Conservation (phyloP, 2,329 filamentous ascomycete genomes). For the Talaromyces verruculosus region DNA sequence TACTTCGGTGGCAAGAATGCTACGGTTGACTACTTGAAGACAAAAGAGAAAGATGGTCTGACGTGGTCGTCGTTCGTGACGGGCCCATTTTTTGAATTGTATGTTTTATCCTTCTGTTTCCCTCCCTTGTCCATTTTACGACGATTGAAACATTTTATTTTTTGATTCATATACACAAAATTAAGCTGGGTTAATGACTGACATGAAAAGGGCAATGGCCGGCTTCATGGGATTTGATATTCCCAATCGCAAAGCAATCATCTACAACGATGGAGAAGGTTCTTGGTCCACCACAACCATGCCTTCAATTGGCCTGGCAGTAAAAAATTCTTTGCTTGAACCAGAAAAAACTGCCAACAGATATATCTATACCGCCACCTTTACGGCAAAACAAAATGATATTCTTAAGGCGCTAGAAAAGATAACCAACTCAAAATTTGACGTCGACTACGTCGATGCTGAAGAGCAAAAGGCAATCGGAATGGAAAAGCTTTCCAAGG, state of each 20-base stretch:
- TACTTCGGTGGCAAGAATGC: slow-evolving; percentile 7
- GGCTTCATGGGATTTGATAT: slow-evolving; percentile 13
- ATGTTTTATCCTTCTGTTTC: not conserved
- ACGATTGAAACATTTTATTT: not conserved
- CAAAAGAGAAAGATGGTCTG: slow-evolving; percentile 11
- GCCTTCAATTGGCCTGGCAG: slow-evolving; percentile 1
- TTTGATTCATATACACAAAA: too few species aligned
- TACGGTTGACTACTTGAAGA: slow-evolving; percentile 1
- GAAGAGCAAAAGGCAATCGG: not conserved
- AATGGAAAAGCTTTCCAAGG: not conserved
- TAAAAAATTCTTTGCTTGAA: not conserved
- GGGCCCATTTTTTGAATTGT: slow-evolving; percentile 11
- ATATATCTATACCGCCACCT: not conserved
- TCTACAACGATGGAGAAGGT: not conserved
- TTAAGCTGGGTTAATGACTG: not conserved
- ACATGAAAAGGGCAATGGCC: not conserved
- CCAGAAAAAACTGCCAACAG: slow-evolving; percentile 11
- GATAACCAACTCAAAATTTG: slow-evolving; percentile 5
- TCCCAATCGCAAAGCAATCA: not conserved
- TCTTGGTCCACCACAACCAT: slow-evolving; percentile 4
- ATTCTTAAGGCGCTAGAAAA: not conserved
- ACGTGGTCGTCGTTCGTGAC: slow-evolving; percentile 12
- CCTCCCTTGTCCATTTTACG: not conserved
- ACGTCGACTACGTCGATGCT: slow-evolving; percentile 10
- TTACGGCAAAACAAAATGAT: not conserved